phyloP scores from a whole-genome alignment of 176 grass and related monocot genomes.

The Metroxylon sagu region DNA sequence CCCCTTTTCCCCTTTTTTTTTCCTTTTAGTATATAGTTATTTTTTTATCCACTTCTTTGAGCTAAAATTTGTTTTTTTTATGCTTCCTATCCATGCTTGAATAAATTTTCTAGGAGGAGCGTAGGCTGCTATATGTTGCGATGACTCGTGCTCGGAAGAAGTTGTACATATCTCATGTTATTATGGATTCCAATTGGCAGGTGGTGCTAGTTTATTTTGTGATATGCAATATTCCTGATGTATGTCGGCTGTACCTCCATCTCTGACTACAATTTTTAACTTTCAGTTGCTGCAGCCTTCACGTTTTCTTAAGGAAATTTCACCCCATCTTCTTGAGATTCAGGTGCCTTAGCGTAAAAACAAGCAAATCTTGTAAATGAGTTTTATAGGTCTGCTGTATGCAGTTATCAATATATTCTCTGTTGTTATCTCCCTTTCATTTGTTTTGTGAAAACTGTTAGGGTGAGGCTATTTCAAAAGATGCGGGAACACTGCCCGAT shows the following conservation, averaged over 20 bases:
- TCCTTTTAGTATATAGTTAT: conserved; percentile 1
- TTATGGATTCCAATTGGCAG: conserved; percentile 75
- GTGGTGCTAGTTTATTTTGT: conserved; percentile 25
- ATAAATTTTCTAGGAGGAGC: conserved; percentile 64
- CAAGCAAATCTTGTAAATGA: too few relatives aligned
- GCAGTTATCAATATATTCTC: background rate
- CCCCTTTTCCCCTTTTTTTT: too few relatives aligned
- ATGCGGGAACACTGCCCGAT: conserved; percentile 5
- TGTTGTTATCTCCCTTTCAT: background rate
- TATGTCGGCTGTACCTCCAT: background rate
- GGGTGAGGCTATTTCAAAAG: conserved; percentile 25
- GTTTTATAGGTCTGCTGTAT: background rate
- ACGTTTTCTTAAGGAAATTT: conserved; percentile 88
- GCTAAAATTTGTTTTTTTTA: conserved; percentile 16
- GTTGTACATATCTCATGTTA: conserved; percentile 69
- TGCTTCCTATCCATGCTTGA: conserved; percentile 1
- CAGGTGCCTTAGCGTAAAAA: conserved; percentile 39
- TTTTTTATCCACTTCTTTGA: conserved; percentile 1
- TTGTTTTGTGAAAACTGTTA: conserved; percentile 3
- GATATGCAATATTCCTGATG: too few relatives aligned
- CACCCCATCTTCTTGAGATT: conserved; percentile 65
- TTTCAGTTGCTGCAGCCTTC: conserved; percentile 79
- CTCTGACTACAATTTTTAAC: conserved; percentile 20
- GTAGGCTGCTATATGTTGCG: conserved; percentile 86
- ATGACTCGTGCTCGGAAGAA: conserved; percentile 91